Evolutionary conservation across 768 basidiomycete genomes (phyloP).

Genomic region (Neoboletus subvelutipes): DNA sequence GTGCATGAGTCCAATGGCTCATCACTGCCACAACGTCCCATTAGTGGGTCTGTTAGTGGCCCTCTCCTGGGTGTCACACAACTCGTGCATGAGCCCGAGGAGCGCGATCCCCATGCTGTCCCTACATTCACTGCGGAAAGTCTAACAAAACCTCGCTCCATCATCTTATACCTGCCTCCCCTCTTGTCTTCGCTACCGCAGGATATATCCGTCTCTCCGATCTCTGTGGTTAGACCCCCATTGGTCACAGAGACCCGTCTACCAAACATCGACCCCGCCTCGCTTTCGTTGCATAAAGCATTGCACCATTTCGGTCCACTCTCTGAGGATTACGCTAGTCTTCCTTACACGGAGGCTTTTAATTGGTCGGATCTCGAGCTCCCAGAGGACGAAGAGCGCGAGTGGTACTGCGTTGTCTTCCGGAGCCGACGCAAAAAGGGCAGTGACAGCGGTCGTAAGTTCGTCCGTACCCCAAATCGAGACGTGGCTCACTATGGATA

Average conservation of each 20-base stretch:
- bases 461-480: not conserved
- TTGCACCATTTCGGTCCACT: constrained; percentile 72
- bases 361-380: constrained; percentile 80
- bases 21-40: not conserved
- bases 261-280: constrained; percentile 83
- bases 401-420: constrained; percentile 94
- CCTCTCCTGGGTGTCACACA: not conserved
- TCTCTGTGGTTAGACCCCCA: constrained; percentile 40
- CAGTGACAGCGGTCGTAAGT: constrained; percentile 65
- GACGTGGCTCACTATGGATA: constrained; percentile 6
- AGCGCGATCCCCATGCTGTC: constrained; percentile 52
- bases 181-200: constrained; percentile 74
- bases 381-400: constrained; percentile 68
- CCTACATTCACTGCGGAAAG: constrained; percentile 49
- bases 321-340: constrained; percentile 57
- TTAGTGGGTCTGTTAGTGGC: not conserved
- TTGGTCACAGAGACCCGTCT: constrained; percentile 70
- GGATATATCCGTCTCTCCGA: constrained; percentile 27
- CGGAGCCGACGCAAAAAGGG: constrained; percentile 71
- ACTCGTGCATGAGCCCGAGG: not conserved
- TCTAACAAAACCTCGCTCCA: constrained; percentile 37
- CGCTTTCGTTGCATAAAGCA: constrained; percentile 82
- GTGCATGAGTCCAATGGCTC: not conserved
- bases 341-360: constrained; percentile 75
- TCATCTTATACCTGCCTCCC: constrained; percentile 81